These are phyloP conservation scores for Aspergillus sclerotialis DNA, from an alignment of 2,329 filamentous ascomycete species.

Conservation along the genomic window DNA sequence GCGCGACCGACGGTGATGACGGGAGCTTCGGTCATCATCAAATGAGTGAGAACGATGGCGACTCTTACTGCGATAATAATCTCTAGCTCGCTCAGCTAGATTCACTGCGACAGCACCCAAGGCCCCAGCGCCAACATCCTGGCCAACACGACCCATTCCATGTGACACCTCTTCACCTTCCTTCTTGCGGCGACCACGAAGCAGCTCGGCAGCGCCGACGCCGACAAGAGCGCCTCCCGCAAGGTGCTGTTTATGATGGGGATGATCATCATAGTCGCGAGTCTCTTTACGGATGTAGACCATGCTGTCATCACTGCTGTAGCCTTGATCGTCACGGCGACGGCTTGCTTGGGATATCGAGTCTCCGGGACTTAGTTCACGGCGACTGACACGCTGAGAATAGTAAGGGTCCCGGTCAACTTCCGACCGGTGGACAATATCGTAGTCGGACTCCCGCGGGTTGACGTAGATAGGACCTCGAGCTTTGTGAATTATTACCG, in stretches of 20 bases:
- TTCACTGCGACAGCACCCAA: conserved; percentile 56
- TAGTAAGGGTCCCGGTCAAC: conserved; percentile 50
- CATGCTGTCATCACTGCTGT: conserved; percentile 55
- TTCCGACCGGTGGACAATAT: conserved; percentile 54
- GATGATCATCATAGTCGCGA: conserved; percentile 37
- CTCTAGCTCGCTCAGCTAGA: conserved; percentile 46
- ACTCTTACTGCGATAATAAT: conserved; percentile 43
- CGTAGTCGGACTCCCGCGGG: conserved; percentile 50
- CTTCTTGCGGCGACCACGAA: conserved; percentile 52
- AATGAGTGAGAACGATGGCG: conserved; percentile 35
- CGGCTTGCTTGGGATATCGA: conserved; percentile 46
- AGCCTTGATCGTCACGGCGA: conserved; percentile 35
- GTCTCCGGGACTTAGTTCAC: conserved; percentile 45
- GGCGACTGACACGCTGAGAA: conserved; percentile 39
- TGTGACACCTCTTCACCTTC: conserved; percentile 49
- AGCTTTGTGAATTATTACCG: conserved; percentile 51
- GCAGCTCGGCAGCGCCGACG: conserved; percentile 53
- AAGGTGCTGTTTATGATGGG: conserved; percentile 49
- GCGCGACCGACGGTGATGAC: conserved; percentile 22
- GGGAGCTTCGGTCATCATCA: conserved; percentile 32
- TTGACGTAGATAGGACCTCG: conserved; percentile 44
- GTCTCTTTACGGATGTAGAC: conserved; percentile 52
- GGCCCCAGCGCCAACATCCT: conserved; percentile 53
- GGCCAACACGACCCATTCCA: conserved; percentile 41
- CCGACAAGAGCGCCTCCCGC: conserved; percentile 58